Base-by-base conservation (phyloP, 148 eudicot species). In the Silene conica region DNA sequence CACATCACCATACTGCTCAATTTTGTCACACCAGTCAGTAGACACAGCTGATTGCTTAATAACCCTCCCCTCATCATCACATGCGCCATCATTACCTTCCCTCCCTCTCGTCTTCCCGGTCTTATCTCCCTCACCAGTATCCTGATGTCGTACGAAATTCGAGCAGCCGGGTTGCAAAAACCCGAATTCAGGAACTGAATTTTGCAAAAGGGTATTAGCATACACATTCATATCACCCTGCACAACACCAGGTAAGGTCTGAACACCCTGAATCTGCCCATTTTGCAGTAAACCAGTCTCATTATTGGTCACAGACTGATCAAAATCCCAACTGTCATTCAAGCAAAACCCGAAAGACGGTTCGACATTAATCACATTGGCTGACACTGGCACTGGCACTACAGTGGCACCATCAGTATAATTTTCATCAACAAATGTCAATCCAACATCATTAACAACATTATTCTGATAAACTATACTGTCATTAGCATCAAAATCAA, bases 1-100 rank as follows among this genome's bases (percentile, higher is more conserved):
- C 4, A 80, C 76, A 43, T 78, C 82, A 46, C 87, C 86, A 75
- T 84, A 88, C 75, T 83, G 68, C 71, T 83, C 82, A 8, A 73
- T 78, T 56, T 86, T 74, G 21, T 85, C 79, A 15, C 73, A 69
- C n/a, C 82, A 82, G 18, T 88, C 89, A 25, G 41, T 38, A 25
- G 73, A 61, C 4, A 56, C 8, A 1, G 84, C 78, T n/a, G 50
- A 23, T 2, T 81, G 82, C 80, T 86, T 88, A 63, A 22, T 79
- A 55, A 84, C 81, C 25, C n/a, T 16, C 13, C 45, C 86, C 45
- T 50, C 75, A 69, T 28, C 12, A 31, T n/a, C n/a, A n/a, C n/a
- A n/a, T n/a, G n/a, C n/a, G 22, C 43, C 52, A 62, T 67, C 77
- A 57, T 54, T 68, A 58, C 69, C 65, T 69, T 74, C 71, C 67